A percentile compares a stretch with the other conserved stretches of the same genome.
Evolutionary conservation across 805 yeast species (phyloP).

Genomic region (Candida sphagnicola): DNA sequence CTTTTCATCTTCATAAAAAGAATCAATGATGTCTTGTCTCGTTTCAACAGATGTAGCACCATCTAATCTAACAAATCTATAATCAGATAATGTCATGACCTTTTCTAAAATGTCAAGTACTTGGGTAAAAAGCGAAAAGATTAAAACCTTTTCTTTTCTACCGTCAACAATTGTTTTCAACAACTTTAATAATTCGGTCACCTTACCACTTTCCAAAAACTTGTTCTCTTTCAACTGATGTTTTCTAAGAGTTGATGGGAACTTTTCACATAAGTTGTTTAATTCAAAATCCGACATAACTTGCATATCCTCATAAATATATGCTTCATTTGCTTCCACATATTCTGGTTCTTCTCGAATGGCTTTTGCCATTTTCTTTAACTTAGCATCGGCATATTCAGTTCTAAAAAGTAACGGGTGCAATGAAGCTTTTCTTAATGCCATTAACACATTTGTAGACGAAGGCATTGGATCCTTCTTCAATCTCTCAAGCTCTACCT

Average conservation of each 20-base stretch:
- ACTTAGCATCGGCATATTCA: conserved; percentile 49
- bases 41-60: conserved; percentile 93
- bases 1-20: conserved; percentile 73
- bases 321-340: conserved; percentile 69
- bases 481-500: conserved; percentile 25
- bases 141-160: conserved; percentile 64
- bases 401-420: conserved; percentile 86
- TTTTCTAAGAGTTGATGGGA: conserved; percentile 58
- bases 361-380: conserved; percentile 66
- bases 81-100: conserved; percentile 58
- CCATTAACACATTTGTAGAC: conserved; percentile 76
- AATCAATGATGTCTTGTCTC: conserved; percentile 88
- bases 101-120: conserved; percentile 82
- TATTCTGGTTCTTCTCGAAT: conserved; percentile 83
- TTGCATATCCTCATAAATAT: conserved; percentile 89
- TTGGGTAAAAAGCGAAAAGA: conserved; percentile 92
- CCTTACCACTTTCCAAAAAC: conserved; percentile 74
- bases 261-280: conserved; percentile 66
- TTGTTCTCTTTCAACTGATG: conserved; percentile 51
- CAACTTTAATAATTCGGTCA: conserved; percentile 51
- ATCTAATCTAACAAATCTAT: conserved; percentile 80
- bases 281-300: conserved; percentile 92
- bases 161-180: conserved; percentile 52
- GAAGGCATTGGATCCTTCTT: conserved; percentile 31
- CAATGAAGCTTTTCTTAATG: conserved; percentile 83